Evolutionary conservation across 805 yeast genomes (phyloP).

Genomic region (Ogataea methylovora): DNA sequence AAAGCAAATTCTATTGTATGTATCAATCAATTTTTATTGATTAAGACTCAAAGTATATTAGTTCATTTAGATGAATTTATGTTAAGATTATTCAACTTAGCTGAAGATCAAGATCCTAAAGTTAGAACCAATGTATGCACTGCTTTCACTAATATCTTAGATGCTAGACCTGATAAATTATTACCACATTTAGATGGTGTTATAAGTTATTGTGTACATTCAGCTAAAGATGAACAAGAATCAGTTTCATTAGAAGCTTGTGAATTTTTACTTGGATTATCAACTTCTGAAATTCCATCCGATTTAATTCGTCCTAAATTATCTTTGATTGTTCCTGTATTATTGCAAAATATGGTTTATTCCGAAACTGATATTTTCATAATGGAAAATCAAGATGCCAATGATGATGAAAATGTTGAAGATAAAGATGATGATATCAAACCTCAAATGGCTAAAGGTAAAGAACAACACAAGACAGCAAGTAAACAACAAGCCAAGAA

Average conservation of each 20-base stretch:
- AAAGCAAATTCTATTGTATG: slow-evolving; percentile 62
- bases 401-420: slow-evolving; percentile 68
- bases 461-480: slow-evolving; percentile 30
- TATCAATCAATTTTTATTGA: slow-evolving; percentile 65
- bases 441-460: slow-evolving; percentile 70
- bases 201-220: slow-evolving; percentile 72
- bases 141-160: slow-evolving; percentile 65
- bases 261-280: slow-evolving; percentile 75
- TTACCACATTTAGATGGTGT: slow-evolving; percentile 82
- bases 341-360: slow-evolving; percentile 79
- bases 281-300: slow-evolving; percentile 54
- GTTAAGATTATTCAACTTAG: slow-evolving; percentile 57
- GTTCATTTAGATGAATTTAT: slow-evolving; percentile 62
- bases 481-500: slow-evolving; percentile 10
- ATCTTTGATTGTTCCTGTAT: slow-evolving; percentile 60
- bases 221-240: slow-evolving; percentile 58
- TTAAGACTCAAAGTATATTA: slow-evolving; percentile 59
- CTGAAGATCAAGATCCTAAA: slow-evolving; percentile 48
- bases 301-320: slow-evolving; percentile 52
- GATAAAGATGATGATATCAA: slow-evolving; percentile 84
- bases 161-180: slow-evolving; percentile 73
- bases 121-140: slow-evolving; percentile 73
- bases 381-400: slow-evolving; percentile 57
- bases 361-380: slow-evolving; percentile 71
- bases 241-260: slow-evolving; percentile 87